Evolutionary conservation across 805 yeast genomes (phyloP).

Genomic region (Schwanniomyces sp.): DNA sequence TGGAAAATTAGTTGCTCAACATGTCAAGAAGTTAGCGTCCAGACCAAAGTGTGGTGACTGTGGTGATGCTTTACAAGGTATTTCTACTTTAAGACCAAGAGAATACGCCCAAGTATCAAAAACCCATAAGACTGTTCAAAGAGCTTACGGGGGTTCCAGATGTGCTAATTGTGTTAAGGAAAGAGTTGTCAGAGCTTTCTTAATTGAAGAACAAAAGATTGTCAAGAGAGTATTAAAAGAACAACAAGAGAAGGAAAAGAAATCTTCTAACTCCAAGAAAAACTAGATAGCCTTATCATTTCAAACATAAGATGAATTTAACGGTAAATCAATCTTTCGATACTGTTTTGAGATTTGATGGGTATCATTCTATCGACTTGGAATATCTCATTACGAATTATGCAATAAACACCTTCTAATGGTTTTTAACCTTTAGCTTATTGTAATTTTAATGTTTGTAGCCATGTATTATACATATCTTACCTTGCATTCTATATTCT

Average conservation of each 20-base stretch:
- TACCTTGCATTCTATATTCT: slow-evolving; percentile 1
- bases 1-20: slow-evolving; percentile 98
- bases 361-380: background rate
- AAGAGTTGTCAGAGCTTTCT: slow-evolving; percentile 99
- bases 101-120: slow-evolving; percentile 92
- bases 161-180: slow-evolving; percentile 99
- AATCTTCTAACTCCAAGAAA: slow-evolving; percentile 21
- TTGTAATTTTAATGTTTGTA: background rate
- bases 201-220: slow-evolving; percentile 99
- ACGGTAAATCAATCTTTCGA: background rate
- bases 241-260: slow-evolving; percentile 85
- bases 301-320: no score
- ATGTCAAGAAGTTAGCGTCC: slow-evolving; percentile 87
- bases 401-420: background rate
- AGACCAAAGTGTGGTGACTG: slow-evolving; percentile 90
- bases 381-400: background rate
- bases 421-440: background rate
- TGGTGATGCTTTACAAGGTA: slow-evolving; percentile 79
- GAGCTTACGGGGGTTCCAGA: slow-evolving; percentile 99
- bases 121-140: slow-evolving; percentile 97
- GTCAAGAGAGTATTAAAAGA: slow-evolving; percentile 99
- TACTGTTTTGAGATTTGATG: background rate
- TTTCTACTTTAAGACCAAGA: slow-evolving; percentile 97
- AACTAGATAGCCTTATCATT: slow-evolving; percentile 6
- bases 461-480: background rate